These are phyloP conservation scores for Phytopythium sindhum DNA, from an alignment of 352 stramenopile genomes.

Conservation along the genomic window DNA sequence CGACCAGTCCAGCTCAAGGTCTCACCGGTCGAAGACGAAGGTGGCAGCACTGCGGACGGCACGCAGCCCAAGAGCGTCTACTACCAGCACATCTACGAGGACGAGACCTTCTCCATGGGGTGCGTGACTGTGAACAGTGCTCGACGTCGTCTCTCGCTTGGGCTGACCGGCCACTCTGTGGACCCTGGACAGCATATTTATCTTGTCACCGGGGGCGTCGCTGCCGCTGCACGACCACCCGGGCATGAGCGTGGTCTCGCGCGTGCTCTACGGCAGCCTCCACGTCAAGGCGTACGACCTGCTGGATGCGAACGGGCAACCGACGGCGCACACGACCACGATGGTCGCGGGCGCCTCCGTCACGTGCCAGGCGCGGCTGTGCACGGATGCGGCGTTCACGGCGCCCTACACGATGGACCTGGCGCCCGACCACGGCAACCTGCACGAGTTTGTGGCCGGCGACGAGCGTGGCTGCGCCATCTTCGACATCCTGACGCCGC, in stretches of 20 bases:
- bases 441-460: slow-evolving; percentile 77
- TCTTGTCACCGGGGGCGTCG: slow-evolving; percentile 60
- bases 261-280: slow-evolving; percentile 71
- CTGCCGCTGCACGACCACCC: slow-evolving; percentile 84
- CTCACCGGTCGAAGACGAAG: slow-evolving; percentile 18
- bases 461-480: slow-evolving; percentile 73
- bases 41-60: slow-evolving; percentile 6
- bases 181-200: slow-evolving; percentile 72
- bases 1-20: slow-evolving; percentile 61
- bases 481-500: slow-evolving; percentile 85
- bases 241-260: slow-evolving; percentile 82
- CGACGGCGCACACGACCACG: slow-evolving; percentile 4
- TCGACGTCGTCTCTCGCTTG: too few relatives aligned
- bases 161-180: too few relatives aligned
- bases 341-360: slow-evolving; percentile 1
- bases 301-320: slow-evolving; percentile 17
- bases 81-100: slow-evolving; percentile 83
- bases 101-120: slow-evolving; percentile 79
- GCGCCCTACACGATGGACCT: slow-evolving; percentile 68
- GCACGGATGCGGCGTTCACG: slow-evolving; percentile 30
- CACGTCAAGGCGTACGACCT: slow-evolving; percentile 67
- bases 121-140: too few relatives aligned
- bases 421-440: slow-evolving; percentile 63
- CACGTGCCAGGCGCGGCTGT: slow-evolving; percentile 30
- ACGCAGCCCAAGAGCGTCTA: slow-evolving; percentile 31